These are phyloP conservation scores for Fusarium sp. DNA, from an alignment of 2,329 filamentous ascomycete species.

Conservation along the genomic window DNA sequence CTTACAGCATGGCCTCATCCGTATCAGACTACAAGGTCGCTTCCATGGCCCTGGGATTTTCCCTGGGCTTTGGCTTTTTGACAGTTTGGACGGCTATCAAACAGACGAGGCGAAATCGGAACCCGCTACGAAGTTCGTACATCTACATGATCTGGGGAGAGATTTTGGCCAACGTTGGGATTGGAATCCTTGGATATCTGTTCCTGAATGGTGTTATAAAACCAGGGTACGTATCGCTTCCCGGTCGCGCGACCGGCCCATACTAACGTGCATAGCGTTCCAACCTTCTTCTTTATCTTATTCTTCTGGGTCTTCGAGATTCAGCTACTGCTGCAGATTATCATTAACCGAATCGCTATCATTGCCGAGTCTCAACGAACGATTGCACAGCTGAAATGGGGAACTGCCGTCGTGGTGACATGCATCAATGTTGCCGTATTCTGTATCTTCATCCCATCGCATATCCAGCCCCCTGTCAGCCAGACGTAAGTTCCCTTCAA, in stretches of 20 bases:
- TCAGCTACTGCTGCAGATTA: constrained; percentile 65
- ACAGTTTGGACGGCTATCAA: constrained; percentile 55
- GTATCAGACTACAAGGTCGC: constrained; percentile 40
- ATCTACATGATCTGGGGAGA: constrained; percentile 61
- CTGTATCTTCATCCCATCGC: constrained; percentile 64
- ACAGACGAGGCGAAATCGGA: constrained; percentile 54
- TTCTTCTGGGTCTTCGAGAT: constrained; percentile 59
- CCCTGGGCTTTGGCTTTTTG: constrained; percentile 56
- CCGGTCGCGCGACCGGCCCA: background rate
- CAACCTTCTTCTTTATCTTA: constrained; percentile 51
- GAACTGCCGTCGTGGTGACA: constrained; percentile 57
- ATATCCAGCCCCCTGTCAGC: constrained; percentile 53
- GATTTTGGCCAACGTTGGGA: constrained; percentile 52
- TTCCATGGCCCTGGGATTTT: constrained; percentile 49
- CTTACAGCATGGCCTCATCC: background rate
- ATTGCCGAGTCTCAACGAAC: constrained; percentile 56
- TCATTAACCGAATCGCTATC: constrained; percentile 64
- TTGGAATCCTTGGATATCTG: constrained; percentile 55
- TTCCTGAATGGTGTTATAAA: constrained; percentile 52
- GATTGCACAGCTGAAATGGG: constrained; percentile 58
- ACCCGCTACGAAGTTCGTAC: constrained; percentile 51
- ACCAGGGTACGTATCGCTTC: constrained; percentile 38
- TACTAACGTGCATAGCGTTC: constrained; percentile 39
- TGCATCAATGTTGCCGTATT: constrained; percentile 65
- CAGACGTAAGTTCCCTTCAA: constrained; percentile 41